phyloP scores from a whole-genome alignment of 306 rosid genomes.

The Inga leiocalycina region DNA sequence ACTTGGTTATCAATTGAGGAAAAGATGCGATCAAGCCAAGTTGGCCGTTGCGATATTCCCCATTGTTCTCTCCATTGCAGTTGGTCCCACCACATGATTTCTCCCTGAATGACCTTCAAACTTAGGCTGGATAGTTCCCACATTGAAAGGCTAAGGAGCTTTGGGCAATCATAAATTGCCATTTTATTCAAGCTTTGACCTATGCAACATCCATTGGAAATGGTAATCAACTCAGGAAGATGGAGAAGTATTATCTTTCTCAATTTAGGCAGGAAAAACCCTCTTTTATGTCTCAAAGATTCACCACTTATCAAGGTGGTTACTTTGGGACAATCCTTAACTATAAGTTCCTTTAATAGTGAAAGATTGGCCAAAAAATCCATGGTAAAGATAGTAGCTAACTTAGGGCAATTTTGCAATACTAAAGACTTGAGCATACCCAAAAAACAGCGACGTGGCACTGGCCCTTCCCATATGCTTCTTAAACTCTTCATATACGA shows the following conservation, averaged over 20 bases:
- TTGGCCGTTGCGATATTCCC: neutral
- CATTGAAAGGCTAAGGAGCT: neutral
- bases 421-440: too few species aligned
- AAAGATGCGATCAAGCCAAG: neutral
- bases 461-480: too few species aligned
- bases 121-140: neutral
- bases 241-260: neutral
- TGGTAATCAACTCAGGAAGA: neutral
- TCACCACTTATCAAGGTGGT: too few species aligned
- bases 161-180: neutral
- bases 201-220: neutral
- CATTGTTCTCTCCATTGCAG: neutral
- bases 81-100: neutral
- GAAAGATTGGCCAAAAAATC: neutral
- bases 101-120: neutral
- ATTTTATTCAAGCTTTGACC: neutral
- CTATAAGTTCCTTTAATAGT: too few species aligned
- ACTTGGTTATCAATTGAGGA: neutral
- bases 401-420: neutral
- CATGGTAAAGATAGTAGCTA: neutral
- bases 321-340: too few species aligned
- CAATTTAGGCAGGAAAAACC: too few species aligned
- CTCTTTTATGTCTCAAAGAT: too few species aligned
- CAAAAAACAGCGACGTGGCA: too few species aligned
- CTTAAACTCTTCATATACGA: neutral